phyloP scores from a whole-genome alignment of 257 asterid genomes.

The Cordia subcordata region DNA sequence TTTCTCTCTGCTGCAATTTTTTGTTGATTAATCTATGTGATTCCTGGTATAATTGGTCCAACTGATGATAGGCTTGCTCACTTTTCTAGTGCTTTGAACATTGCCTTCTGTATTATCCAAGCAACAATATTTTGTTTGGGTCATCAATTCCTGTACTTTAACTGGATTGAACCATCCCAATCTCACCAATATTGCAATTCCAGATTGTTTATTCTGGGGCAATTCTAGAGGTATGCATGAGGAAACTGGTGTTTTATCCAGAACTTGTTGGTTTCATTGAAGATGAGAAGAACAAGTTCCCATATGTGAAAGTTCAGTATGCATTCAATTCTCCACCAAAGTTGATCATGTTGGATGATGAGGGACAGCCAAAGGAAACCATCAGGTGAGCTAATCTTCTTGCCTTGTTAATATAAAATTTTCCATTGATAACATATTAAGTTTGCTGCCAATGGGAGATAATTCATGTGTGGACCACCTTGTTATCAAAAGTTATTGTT shows the following conservation, averaged over 20 bases:
- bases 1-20: no score
- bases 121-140: no score
- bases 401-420: no score
- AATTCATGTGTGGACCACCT: no score
- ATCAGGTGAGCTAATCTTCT: constrained; percentile 45
- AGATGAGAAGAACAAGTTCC: constrained; percentile 87
- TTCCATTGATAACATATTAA: no score
- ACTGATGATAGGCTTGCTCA: background rate
- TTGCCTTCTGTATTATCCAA: background rate
- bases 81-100: background rate
- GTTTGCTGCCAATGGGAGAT: no score
- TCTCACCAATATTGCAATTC: background rate
- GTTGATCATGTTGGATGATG: constrained; percentile 78
- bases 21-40: background rate
- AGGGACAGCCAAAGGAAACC: constrained; percentile 72
- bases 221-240: constrained; percentile 89
- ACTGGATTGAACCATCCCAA: background rate
- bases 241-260: constrained; percentile 91
- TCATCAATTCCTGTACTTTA: background rate
- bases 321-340: constrained; percentile 86
- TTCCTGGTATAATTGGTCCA: background rate
- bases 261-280: constrained; percentile 85
- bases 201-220: constrained; percentile 82
- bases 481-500: no score
- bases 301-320: constrained; percentile 65